Percentiles rank a stretch among this genome's conserved stretches.
Conservation (phyloP, 306 rosid species). For the Cucurbita pepo region DNA sequence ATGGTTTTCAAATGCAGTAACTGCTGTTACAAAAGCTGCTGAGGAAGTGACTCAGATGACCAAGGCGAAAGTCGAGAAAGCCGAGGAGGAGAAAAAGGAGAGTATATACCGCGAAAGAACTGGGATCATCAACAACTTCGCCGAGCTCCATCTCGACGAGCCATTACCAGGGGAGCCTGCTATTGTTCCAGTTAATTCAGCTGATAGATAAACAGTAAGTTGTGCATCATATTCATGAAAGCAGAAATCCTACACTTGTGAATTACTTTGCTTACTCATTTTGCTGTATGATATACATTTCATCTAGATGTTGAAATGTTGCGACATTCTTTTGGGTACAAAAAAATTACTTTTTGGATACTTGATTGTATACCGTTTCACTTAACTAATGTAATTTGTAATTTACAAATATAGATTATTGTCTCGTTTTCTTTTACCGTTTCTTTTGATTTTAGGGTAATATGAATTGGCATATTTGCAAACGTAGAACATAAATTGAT, state of each 20-base stretch:
- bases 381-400: not conserved
- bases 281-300: slow-evolving; percentile 5
- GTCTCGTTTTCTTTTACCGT: not conserved
- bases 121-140: slow-evolving; percentile 20
- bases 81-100: slow-evolving; percentile 43
- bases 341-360: not conserved
- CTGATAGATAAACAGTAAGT: slow-evolving; percentile 17
- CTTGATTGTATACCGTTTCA: not conserved
- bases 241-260: not conserved
- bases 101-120: slow-evolving; percentile 21
- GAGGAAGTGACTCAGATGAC: slow-evolving; percentile 47
- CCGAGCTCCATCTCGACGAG: slow-evolving; percentile 23
- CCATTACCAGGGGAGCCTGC: slow-evolving; percentile 15
- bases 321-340: not conserved
- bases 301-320: not conserved
- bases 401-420: not conserved
- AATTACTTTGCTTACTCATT: not conserved
- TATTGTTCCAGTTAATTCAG: slow-evolving; percentile 34
- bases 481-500: not conserved
- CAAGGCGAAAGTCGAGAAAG: slow-evolving; percentile 48
- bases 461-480: not conserved
- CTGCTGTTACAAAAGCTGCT: slow-evolving; percentile 46
- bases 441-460: not conserved
- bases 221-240: slow-evolving; percentile 7
- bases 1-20: slow-evolving; percentile 43